A percentile compares a stretch with the other conserved stretches of the same genome.
Conservation (phyloP, 1,284 basidiomycete genomes). For the Puccinia novopanici region DNA sequence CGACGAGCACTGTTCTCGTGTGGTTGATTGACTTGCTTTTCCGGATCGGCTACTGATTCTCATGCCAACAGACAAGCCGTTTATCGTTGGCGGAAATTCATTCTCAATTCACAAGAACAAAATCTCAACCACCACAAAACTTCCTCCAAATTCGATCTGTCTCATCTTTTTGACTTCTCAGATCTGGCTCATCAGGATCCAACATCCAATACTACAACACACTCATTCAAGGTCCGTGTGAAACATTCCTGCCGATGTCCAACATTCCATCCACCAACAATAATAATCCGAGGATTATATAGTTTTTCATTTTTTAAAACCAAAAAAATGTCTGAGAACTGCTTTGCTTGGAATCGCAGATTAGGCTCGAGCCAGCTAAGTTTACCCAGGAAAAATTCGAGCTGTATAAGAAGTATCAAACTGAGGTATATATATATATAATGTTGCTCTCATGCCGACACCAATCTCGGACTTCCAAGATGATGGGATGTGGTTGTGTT, state of each 20-base stretch:
- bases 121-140: slow-evolving; percentile 64
- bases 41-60: too few relatives aligned
- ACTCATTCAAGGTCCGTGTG: slow-evolving; percentile 10
- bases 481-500: not conserved
- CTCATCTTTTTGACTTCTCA: slow-evolving; percentile 56
- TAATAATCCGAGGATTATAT: too few relatives aligned
- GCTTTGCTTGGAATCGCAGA: slow-evolving; percentile 61
- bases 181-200: slow-evolving; percentile 52
- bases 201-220: not conserved
- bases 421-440: slow-evolving; percentile 13
- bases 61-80: slow-evolving; percentile 40
- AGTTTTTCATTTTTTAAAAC: too few relatives aligned
- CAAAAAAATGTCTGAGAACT: not conserved
- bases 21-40: too few relatives aligned
- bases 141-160: slow-evolving; percentile 38
- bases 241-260: too few relatives aligned
- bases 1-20: too few relatives aligned
- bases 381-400: slow-evolving; percentile 77
- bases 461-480: not conserved
- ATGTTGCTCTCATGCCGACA: too few relatives aligned
- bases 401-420: slow-evolving; percentile 65
- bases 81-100: slow-evolving; percentile 15
- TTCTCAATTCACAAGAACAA: slow-evolving; percentile 31
- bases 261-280: not conserved
- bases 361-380: slow-evolving; percentile 71